Evolutionary conservation across 495 filamentous ascomycete species (phyloP).

Genomic region (Aspergillus ellipticus): DNA sequence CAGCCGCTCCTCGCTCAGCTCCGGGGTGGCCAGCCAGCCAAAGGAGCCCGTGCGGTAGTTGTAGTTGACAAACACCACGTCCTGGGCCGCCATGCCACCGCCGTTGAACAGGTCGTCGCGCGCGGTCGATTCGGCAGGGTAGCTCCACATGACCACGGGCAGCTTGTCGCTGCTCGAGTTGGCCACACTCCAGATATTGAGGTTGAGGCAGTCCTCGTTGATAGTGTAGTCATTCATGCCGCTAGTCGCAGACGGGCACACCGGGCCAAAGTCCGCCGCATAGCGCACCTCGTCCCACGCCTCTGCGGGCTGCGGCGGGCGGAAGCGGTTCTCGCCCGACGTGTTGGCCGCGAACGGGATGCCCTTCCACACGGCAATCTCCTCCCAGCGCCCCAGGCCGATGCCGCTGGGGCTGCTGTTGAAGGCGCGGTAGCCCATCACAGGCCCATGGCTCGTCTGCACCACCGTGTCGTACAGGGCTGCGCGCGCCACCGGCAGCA

Average conservation of each 20-base stretch:
- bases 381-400: not conserved
- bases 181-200: not conserved
- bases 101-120: not conserved
- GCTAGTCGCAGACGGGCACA: not conserved
- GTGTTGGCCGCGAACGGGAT: not conserved
- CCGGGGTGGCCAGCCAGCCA: no score
- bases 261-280: not conserved
- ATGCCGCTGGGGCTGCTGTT: not conserved
- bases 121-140: not conserved
- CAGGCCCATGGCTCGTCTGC: not conserved
- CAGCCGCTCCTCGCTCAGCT: no score
- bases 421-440: not conserved
- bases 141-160: not conserved
- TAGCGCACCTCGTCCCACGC: not conserved
- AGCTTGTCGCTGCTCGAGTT: not conserved
- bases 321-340: not conserved
- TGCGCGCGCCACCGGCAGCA: no score
- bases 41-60: no score
- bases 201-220: not conserved
- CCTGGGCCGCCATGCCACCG: no score
- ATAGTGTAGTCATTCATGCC: not conserved
- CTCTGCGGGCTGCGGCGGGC: not conserved
- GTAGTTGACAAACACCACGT: no score
- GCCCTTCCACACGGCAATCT: not conserved
- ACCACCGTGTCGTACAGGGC: not conserved